Evolutionary conservation across 2,329 filamentous ascomycete species (phyloP).

Genomic region (Ciborinia camelliae): DNA sequence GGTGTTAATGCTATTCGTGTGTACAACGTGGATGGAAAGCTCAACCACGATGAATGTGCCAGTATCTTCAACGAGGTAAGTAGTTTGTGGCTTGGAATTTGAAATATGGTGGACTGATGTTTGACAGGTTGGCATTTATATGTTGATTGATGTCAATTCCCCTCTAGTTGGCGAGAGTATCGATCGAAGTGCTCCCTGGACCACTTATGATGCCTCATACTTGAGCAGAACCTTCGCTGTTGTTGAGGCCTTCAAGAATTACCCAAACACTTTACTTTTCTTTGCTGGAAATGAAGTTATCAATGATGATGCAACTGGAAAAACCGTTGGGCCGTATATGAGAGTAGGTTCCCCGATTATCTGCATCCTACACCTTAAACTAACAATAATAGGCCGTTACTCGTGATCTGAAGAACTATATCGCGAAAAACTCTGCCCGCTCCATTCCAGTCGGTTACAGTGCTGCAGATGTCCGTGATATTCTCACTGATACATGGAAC

Average conservation of each 20-base stretch:
- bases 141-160: conserved; percentile 67
- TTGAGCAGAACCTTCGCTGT: conserved; percentile 65
- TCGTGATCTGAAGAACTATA: conserved; percentile 77
- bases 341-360: conserved; percentile 38
- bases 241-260: conserved; percentile 64
- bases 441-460: conserved; percentile 76
- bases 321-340: conserved; percentile 63
- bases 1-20: conserved; percentile 65
- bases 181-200: conserved; percentile 53
- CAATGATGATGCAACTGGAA: conserved; percentile 59
- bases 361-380: background rate
- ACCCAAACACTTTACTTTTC: conserved; percentile 67
- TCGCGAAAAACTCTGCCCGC: conserved; percentile 66
- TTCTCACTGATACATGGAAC: conserved; percentile 71
- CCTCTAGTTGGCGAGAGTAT: conserved; percentile 57
- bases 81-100: conserved; percentile 18
- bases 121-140: conserved; percentile 57
- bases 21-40: conserved; percentile 63
- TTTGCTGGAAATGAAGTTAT: conserved; percentile 80
- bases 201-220: conserved; percentile 57
- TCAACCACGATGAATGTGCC: conserved; percentile 65
- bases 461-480: conserved; percentile 71
- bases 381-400: conserved; percentile 59
- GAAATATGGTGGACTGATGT: too few species aligned
- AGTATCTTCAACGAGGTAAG: conserved; percentile 61